These are phyloP conservation scores for Trichophyton benhamiae DNA, from an alignment of 2,329 filamentous ascomycete genomes.

Conservation along the genomic window DNA sequence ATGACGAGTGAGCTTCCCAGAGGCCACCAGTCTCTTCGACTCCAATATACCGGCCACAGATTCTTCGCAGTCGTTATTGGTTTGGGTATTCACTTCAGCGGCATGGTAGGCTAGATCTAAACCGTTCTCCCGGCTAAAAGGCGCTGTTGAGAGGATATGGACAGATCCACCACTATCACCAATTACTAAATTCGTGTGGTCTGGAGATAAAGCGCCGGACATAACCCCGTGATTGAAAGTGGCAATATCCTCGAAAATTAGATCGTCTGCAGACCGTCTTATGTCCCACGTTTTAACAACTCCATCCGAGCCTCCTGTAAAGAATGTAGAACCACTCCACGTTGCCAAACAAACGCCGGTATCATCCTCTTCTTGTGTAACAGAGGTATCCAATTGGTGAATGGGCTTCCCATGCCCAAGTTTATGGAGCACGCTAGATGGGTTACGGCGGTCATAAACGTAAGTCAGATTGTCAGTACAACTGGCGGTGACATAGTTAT, in stretches of 20 bases:
- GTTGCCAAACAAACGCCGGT: constrained; percentile 47
- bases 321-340: constrained; percentile 45
- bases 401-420: constrained; percentile 42
- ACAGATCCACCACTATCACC: constrained; percentile 46
- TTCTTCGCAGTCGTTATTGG: neutral
- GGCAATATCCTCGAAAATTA: constrained; percentile 40
- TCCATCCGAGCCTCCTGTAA: constrained; percentile 50
- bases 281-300: constrained; percentile 50
- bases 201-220: constrained; percentile 45
- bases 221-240: constrained; percentile 43
- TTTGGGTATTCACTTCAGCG: neutral
- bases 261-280: constrained; percentile 39
- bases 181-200: constrained; percentile 43
- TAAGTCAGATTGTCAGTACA: constrained; percentile 50
- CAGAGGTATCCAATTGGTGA: constrained; percentile 31
- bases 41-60: neutral
- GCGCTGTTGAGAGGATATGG: constrained; percentile 36
- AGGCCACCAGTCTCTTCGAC: constrained; percentile 17
- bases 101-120: constrained; percentile 20
- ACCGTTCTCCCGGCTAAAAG: constrained; percentile 14
- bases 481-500: constrained; percentile 44
- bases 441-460: constrained; percentile 46
- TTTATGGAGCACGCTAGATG: constrained; percentile 35
- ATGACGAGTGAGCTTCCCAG: constrained; percentile 25
- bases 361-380: constrained; percentile 40